These are phyloP conservation scores for Sambucus nigra DNA, from an alignment of 129 eudicot genomes.

Conservation along the genomic window DNA sequence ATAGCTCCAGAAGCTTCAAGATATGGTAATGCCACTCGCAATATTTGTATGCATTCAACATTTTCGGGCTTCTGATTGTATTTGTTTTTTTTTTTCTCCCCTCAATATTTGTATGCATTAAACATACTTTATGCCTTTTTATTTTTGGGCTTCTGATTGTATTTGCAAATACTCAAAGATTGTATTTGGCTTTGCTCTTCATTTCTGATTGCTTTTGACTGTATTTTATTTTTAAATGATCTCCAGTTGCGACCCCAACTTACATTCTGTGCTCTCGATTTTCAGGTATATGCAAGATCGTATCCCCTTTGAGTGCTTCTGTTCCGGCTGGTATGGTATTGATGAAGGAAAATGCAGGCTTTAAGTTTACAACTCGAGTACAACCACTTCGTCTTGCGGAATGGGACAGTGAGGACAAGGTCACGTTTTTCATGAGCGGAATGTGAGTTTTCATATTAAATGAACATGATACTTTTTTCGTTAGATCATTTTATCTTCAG, in stretches of 20 bases:
- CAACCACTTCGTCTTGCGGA: slow-evolving; percentile 96
- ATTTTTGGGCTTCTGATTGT: too few species aligned
- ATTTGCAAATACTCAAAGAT: too few species aligned
- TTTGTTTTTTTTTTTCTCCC: too few species aligned
- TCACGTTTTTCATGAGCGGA: slow-evolving; percentile 95
- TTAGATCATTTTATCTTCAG: not conserved
- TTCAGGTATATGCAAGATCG: slow-evolving; percentile 95
- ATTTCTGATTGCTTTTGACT: too few species aligned
- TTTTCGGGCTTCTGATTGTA: too few species aligned
- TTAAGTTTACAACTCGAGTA: slow-evolving; percentile 84
- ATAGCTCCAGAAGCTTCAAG: slow-evolving; percentile 94
- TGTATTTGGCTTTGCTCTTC: too few species aligned
- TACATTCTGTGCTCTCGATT: not conserved
- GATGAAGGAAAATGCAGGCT: slow-evolving; percentile 73
- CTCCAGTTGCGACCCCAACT: too few species aligned
- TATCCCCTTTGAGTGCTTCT: slow-evolving; percentile 77
- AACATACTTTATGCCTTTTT: too few species aligned
- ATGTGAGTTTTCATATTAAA: slow-evolving; percentile 38
- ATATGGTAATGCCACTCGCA: slow-evolving; percentile 61
- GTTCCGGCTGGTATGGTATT: slow-evolving; percentile 91
- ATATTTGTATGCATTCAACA: too few species aligned
- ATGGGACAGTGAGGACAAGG: slow-evolving; percentile 87
- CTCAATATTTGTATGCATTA: too few species aligned
- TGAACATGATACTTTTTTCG: not conserved
- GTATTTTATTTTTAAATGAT: too few species aligned